A percentile compares a stretch with the other conserved stretches of the same genome.
Conservation (phyloP, 208 protist species). For the Novymonas esmeraldas region DNA sequence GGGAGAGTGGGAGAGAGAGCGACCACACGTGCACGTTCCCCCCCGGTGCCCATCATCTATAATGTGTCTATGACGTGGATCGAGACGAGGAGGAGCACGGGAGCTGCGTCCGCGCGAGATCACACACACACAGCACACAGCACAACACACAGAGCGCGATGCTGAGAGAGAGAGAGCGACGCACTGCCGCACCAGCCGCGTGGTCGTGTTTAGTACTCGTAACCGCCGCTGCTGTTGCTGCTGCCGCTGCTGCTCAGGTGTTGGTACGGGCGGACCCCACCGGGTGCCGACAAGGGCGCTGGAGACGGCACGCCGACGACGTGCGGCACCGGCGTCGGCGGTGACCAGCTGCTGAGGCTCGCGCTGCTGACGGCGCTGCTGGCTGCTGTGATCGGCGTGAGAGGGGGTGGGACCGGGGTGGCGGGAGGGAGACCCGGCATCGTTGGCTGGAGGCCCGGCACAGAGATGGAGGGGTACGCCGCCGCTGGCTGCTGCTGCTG, state of each 20-base stretch:
- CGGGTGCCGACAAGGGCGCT: not conserved
- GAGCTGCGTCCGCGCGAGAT: no score
- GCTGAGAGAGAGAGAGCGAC: no score
- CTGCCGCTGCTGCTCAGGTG: slow-evolving; percentile 26
- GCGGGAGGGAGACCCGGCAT: not conserved
- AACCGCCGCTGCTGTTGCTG: slow-evolving; percentile 23
- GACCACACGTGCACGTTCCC: no score
- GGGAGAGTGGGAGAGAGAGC: no score
- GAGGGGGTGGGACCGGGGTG: not conserved
- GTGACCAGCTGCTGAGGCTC: slow-evolving; percentile 2
- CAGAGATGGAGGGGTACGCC: not conserved
- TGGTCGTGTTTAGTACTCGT: slow-evolving; percentile 16
- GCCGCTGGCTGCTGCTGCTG: not conserved
- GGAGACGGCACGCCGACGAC: not conserved
- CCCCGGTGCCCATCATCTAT: no score
- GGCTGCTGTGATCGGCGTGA: not conserved
- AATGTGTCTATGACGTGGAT: no score
- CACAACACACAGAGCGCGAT: no score
- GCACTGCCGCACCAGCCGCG: no score
- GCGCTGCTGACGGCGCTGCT: not conserved
- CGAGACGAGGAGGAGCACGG: no score
- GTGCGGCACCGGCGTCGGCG: not conserved
- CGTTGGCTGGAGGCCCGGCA: not conserved
- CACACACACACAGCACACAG: no score
- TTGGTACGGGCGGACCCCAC: slow-evolving; percentile 8